Evolutionary conservation across 495 filamentous ascomycete species (phyloP).

Genomic region (Talaromyces thailandensis): DNA sequence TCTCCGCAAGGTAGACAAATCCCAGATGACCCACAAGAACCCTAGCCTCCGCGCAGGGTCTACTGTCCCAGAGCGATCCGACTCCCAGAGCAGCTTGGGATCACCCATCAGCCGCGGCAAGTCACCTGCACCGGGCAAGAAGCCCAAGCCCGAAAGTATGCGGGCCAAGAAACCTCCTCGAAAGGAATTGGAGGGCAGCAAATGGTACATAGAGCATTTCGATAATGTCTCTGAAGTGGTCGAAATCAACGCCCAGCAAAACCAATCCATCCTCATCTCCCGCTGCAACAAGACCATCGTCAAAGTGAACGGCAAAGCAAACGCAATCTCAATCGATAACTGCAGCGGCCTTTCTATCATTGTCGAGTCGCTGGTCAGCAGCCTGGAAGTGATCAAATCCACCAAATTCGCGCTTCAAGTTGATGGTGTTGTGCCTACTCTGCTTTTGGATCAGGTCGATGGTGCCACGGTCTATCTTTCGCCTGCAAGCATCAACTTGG

Average conservation of each 20-base stretch:
- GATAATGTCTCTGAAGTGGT: slow-evolving; percentile 59
- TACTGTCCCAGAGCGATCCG: slow-evolving; percentile 49
- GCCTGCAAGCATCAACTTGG: slow-evolving; percentile 63
- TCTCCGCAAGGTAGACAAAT: slow-evolving; percentile 86
- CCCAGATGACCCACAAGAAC: slow-evolving; percentile 98
- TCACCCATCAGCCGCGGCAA: slow-evolving; percentile 48
- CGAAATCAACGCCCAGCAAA: slow-evolving; percentile 67
- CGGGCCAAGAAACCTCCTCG: slow-evolving; percentile 84
- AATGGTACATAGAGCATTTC: slow-evolving; percentile 94
- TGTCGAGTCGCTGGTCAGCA: slow-evolving; percentile 81
- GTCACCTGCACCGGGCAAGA: slow-evolving; percentile 77
- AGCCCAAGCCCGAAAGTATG: slow-evolving; percentile 93
- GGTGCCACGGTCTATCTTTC: slow-evolving; percentile 78
- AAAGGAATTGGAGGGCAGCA: slow-evolving; percentile 89
- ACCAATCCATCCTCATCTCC: slow-evolving; percentile 86
- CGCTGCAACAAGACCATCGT: slow-evolving; percentile 86
- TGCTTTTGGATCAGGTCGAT: slow-evolving; percentile 89
- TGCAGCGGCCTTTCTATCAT: slow-evolving; percentile 74
- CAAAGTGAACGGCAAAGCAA: slow-evolving; percentile 83
- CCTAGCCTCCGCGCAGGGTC: slow-evolving; percentile 72
- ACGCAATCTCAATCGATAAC: slow-evolving; percentile 90
- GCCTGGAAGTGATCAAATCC: slow-evolving; percentile 88
- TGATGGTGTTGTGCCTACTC: slow-evolving; percentile 69
- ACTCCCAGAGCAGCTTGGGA: slow-evolving; percentile 36
- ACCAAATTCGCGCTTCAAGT: slow-evolving; percentile 89